Base-by-base conservation (phyloP, 345 rosid genomes). In the Corchorus capsularis region DNA sequence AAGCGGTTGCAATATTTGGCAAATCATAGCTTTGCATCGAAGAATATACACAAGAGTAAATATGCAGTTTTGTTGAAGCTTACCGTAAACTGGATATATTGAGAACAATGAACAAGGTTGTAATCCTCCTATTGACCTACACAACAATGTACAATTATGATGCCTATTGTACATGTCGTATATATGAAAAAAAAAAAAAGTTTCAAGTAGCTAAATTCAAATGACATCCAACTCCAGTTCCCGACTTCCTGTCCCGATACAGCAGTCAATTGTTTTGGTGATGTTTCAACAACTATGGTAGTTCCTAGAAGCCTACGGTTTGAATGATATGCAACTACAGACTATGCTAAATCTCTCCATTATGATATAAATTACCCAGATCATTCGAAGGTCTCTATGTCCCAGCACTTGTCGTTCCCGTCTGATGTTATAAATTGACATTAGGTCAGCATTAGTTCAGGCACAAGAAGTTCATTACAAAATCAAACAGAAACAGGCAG, bases 391-490 rank as follows among this genome's bases (percentile, higher is more conserved):
- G 11, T 69, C 8, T 14, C 59, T 27, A 50, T 49, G 34, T 65
- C 35, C 27, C 34, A 10, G 4, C 69, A 43, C 52, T 43, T 3
- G 2, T 4, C 50, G 41, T 41, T 49, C 27, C 57, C 20, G 13
- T 17, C 3, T 50, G 14, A 68, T 47, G 35, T 69, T 27, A 20
- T 49, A 8, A 27, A 50, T 69, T 43, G 49, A 49, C 43, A 49
- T 27, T 69, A 69, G 17, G 34, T 50, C 63, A 2, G n/a, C 10
- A 55, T 27, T 27, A 27, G 27, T 27, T 27, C 27, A 27, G 1
- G 27, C 27, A 50, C 73, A 12, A 12, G 4, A 69, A 15, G 73
- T 17, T 69, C 73, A 69, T 52, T 34, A 69, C 43, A 50, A 52
- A 32, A 32, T 50, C 6, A 14, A 16, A 49, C 0, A 27, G 56